phyloP scores from a whole-genome alignment of 2,329 filamentous ascomycete genomes.

The Talaromyces sp. region DNA sequence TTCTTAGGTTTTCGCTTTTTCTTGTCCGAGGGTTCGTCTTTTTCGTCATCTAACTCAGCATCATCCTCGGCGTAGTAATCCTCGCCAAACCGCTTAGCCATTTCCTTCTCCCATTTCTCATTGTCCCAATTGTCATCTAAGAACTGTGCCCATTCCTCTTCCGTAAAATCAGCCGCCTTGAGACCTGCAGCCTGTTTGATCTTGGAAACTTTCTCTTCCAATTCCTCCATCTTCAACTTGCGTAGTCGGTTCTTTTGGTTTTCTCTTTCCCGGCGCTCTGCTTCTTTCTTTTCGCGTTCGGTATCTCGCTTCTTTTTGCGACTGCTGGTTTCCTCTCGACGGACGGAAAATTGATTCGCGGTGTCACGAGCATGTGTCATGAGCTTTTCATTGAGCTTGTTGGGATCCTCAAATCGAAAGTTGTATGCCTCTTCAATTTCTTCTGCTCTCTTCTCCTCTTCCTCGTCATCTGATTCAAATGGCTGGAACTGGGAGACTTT shows the following conservation, averaged over 20 bases:
- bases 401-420: conserved; percentile 88
- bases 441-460: conserved; percentile 70
- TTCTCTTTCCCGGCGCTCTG: conserved; percentile 69
- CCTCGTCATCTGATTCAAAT: conserved; percentile 88
- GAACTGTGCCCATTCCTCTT: conserved; percentile 80
- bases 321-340: conserved; percentile 73
- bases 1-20: conserved; percentile 69
- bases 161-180: conserved; percentile 60
- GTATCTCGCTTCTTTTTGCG: conserved; percentile 75
- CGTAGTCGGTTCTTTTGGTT: conserved; percentile 79
- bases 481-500: conserved; percentile 67
- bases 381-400: conserved; percentile 80
- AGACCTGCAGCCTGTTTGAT: conserved; percentile 87
- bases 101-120: conserved; percentile 83
- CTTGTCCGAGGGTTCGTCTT: conserved; percentile 36
- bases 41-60: conserved; percentile 48
- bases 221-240: conserved; percentile 85
- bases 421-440: conserved; percentile 93
- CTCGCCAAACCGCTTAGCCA: conserved; percentile 83
- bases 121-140: conserved; percentile 87
- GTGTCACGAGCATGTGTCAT: conserved; percentile 86
- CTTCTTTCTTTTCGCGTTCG: conserved; percentile 73
- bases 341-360: conserved; percentile 74
- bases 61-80: conserved; percentile 77
- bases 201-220: conserved; percentile 78